Base-by-base conservation (phyloP, 2,329 filamentous ascomycete species). In the Alternaria gaisen region DNA sequence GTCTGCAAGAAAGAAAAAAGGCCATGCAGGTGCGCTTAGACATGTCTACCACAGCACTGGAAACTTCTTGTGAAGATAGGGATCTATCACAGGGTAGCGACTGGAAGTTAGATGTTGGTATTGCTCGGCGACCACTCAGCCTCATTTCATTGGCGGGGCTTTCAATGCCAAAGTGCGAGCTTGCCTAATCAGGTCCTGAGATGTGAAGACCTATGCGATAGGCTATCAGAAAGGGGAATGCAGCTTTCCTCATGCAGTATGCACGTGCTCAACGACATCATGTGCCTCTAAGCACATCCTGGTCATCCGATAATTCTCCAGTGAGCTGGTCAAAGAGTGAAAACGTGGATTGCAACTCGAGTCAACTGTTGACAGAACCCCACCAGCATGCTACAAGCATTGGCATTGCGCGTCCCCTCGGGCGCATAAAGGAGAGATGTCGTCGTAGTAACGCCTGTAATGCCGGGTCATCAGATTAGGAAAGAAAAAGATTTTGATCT, bases 71-170 rank as follows among this genome's bases (percentile, higher is more conserved):
- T 52, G 52, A 47, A 30, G 47, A 50, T 53, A 46, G 58, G 46
- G 56, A 56, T 53, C 47, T 54, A 32, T 65, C 53, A 52, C 53
- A 64, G 64, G 59, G 40, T 61, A 58, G 30, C 28, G 56, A 62
- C 61, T 69, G 58, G 14, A 44, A 43, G 52, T 46, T 52, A 9
- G 32, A 55, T 30, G 28, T 28, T 55, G 56, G 47, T 61, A 42
- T 53, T 62, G 57, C 58, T 74, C 72, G 72, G 61, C 71, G 69
- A 73, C 68, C 61, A 66, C 32, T 43, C 53, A 69, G 70, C 69
- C 62, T 71, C 68, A 67, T 58, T 68, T 65, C 53, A 72, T 73
- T 73, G 64, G 69, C 55, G 62, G 65, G 64, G 70, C 42, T 54
- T 20, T 40, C 50, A 48, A 56, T 51, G 58, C 22, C 53, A 34